A percentile compares a stretch with the other conserved stretches of the same genome.
These are phyloP conservation scores for Tricholoma sp. DNA, from an alignment of 768 basidiomycete genomes.

Conservation along the genomic window DNA sequence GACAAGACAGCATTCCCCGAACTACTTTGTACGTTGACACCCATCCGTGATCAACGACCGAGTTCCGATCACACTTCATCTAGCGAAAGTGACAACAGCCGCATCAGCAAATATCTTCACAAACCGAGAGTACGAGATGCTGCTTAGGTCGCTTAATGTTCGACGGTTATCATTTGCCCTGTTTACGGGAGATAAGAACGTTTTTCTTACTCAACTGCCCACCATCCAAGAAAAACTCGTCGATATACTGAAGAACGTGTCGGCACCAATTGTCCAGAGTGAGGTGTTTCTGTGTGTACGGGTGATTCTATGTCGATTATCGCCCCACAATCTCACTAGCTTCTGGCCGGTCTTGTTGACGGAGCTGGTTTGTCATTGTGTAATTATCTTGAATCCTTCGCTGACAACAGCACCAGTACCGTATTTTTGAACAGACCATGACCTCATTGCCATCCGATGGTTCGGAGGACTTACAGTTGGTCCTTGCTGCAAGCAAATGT, in stretches of 20 bases:
- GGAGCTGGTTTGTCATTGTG: slow-evolving; percentile 60
- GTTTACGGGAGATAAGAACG: slow-evolving; percentile 86
- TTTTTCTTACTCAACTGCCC: slow-evolving; percentile 85
- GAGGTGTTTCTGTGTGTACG: slow-evolving; percentile 95
- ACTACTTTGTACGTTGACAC: slow-evolving; percentile 56
- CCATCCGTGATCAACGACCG: slow-evolving; percentile 20
- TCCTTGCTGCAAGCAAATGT: slow-evolving; percentile 91
- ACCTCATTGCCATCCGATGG: slow-evolving; percentile 68
- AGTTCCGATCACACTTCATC: slow-evolving; percentile 22
- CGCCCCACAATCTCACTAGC: slow-evolving; percentile 85
- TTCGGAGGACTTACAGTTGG: slow-evolving; percentile 76
- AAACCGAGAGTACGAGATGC: slow-evolving; percentile 91
- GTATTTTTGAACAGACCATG: slow-evolving; percentile 82
- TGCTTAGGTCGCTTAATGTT: slow-evolving; percentile 78
- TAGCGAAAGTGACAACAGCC: slow-evolving; percentile 73
- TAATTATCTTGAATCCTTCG: not conserved
- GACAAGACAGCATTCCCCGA: slow-evolving; percentile 88
- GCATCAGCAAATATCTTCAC: slow-evolving; percentile 96
- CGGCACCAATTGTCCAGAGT: slow-evolving; percentile 81
- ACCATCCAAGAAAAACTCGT: slow-evolving; percentile 96
- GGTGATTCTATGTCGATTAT: slow-evolving; percentile 84
- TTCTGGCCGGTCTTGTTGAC: slow-evolving; percentile 97
- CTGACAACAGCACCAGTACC: slow-evolving; percentile 49
- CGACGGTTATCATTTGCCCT: slow-evolving; percentile 83
- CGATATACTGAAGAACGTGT: slow-evolving; percentile 77